Evolutionary conservation across 1,284 basidiomycete genomes (phyloP).

Genomic region (Amylostereum areolatum): DNA sequence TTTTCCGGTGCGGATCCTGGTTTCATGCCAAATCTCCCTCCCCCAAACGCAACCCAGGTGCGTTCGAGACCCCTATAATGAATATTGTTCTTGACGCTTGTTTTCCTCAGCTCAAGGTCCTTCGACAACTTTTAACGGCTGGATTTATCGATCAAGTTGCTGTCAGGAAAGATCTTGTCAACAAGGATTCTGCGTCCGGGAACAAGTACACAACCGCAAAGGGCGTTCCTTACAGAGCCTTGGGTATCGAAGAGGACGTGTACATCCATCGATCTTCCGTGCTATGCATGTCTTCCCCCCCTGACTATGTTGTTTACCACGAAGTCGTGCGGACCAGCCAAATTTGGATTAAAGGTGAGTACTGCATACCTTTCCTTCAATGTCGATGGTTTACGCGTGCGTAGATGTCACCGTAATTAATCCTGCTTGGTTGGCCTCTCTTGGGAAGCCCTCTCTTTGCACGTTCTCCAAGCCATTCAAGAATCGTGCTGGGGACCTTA

Average conservation of each 20-base stretch:
- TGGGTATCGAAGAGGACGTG: conserved; percentile 82
- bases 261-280: conserved; percentile 91
- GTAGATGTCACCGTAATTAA: conserved; percentile 82
- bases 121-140: conserved; percentile 85
- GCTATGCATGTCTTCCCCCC: conserved; percentile 66
- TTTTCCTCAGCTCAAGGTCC: conserved; percentile 69
- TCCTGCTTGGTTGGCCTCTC: conserved; percentile 79
- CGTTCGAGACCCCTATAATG: conserved; percentile 8
- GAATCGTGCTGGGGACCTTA: conserved; percentile 54
- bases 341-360: conserved; percentile 77
- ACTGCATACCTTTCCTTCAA: conserved; percentile 7
- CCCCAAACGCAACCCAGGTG: conserved; percentile 75
- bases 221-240: conserved; percentile 80
- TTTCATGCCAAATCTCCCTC: conserved; percentile 56
- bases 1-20: conserved; percentile 58
- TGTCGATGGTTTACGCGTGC: conserved; percentile 7
- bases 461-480: conserved; percentile 84
- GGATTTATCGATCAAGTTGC: conserved; percentile 97
- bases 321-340: conserved; percentile 75
- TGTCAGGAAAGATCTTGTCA: conserved; percentile 80
- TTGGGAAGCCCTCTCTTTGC: conserved; percentile 78
- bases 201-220: conserved; percentile 70
- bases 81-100: conserved; percentile 3
- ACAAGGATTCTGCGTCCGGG: conserved; percentile 51
- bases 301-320: conserved; percentile 84